Conservation (phyloP, 2,329 filamentous ascomycete genomes). For the Hypoxylon sp. region DNA sequence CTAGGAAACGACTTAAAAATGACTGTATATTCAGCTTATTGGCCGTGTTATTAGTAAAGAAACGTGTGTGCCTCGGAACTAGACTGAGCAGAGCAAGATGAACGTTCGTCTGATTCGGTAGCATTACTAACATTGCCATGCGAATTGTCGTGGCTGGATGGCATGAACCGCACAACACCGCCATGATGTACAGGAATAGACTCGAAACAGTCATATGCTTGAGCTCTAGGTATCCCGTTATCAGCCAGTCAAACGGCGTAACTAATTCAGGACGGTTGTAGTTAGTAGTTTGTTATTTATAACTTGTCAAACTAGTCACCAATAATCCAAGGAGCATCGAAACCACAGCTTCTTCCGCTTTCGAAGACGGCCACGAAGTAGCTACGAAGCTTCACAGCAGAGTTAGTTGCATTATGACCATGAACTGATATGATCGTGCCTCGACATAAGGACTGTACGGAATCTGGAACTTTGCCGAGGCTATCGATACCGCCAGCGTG, state of each 20-base stretch:
- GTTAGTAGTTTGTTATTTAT: neutral
- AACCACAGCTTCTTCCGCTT: slow-evolving; percentile 23
- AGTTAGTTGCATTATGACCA: slow-evolving; percentile 39
- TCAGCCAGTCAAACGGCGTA: no score
- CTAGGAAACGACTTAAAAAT: neutral
- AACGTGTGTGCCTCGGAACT: neutral
- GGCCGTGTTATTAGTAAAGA: neutral
- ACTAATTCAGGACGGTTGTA: neutral
- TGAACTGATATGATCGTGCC: slow-evolving; percentile 42
- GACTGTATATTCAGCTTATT: no score
- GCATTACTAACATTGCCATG: neutral
- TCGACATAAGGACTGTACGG: slow-evolving; percentile 42
- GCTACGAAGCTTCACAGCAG: slow-evolving; percentile 42
- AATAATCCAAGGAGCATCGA: slow-evolving; percentile 40
- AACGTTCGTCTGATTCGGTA: neutral
- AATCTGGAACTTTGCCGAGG: slow-evolving; percentile 39
- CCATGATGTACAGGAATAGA: neutral
- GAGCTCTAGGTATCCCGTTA: neutral
- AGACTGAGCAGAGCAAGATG: neutral
- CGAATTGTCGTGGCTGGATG: neutral
- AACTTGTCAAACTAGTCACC: neutral
- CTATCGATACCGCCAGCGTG: slow-evolving; percentile 29
- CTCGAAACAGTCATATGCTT: neutral
- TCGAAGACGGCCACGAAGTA: slow-evolving; percentile 42
- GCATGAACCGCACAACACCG: neutral